Base-by-base conservation (phyloP, 1,139 yeast species). In the Barnettozyma hawaiiensis region DNA sequence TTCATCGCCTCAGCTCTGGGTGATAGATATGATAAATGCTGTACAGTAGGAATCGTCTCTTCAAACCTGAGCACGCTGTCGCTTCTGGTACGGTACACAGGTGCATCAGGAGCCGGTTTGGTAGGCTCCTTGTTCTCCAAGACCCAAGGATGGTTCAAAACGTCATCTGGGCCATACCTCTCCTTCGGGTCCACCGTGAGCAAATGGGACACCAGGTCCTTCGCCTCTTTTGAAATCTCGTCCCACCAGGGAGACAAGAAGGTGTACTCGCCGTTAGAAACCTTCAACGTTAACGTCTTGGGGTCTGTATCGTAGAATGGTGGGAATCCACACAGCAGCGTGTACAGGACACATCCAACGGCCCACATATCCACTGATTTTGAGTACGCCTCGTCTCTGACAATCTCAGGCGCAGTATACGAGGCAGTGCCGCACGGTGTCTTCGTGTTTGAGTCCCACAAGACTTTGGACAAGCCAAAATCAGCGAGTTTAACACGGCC, bases 201-300 rank as follows among this genome's bases (percentile, higher is more conserved):
- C 45, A 90, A 70, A 57, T 75, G 81, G 10, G 80, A 63, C 8
- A 90, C 96, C 60, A 95, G 76, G 57, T 78, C 71, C 61, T 87
- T 87, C 6, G 96, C 97, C 22, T 83, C 86, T 39, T 60, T 63
- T 44, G 87, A 77, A 35, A 90, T 83, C 55, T 90, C 96, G 63
- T 90, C 97, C 97, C 97, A 90, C 97, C 97, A 90, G 0, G 97
- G 97, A 41, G 80, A 71, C 45, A 90, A 66, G 59, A 89, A 90
- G 7, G 85, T 83, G 61, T 75, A 90, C 54, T 86, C 86, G 28
- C 97, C 97, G 41, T 73, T 71, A 12, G 94, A 77, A 28, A 90
- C 95, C 61, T 89, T 89, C 51, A 73, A 76, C 1, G 96, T 85
- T 49, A 90, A 65, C n/a, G 73, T 73, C 51, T 83, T 85, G 47